Evolutionary conservation across 371 early-diverging fungal species (phyloP), one percentile per base, ranked within the genome.

Genomic region (Batkoa obscura): DNA sequence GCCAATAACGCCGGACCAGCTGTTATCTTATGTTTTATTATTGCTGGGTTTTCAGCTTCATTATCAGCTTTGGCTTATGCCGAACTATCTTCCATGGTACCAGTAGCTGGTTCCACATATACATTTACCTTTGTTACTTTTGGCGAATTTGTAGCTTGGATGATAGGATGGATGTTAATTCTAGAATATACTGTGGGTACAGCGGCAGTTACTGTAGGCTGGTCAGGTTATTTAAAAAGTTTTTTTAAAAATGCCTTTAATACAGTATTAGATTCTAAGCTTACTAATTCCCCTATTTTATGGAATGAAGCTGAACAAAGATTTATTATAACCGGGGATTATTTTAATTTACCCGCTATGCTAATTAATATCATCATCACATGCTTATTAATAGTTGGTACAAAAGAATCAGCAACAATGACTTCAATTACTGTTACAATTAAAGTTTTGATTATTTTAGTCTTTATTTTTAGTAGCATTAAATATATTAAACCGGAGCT

Each of bases 71-170:
- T 88, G 4, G 82, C 80, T 50, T 88, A 88, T 60, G 75, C 85
- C 30, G 89, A 88, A 67, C 68, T 88, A 68, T 79, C 88, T 1
- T 76, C 83, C 30, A 81, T 83, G 82, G 79, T 88, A 39, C 89
- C 89, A 4, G 78, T 86, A 9, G 73, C 87, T 17, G 89, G 89
- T 23, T 86, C 86, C 0, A 81, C 87, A 5, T 88, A 86, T 60
- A 81, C 88, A 0, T 87, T 83, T 57, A 75, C 84, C 6, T 87
- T 86, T 57, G 84, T 85, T 1, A 84, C 87, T 0, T 72, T 87
- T 69, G 89, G 89, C 31, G 88, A 88, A 69, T 68, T 85, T 42
- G 63, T 83, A 15, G 88, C 77, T 1, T 88, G 86, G 86, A 79
- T 78, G 31, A 77, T 88, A 57, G 86, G 86, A 17, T 88, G 89